These are phyloP conservation scores for Calonectria pteridis DNA, from an alignment of 2,329 filamentous ascomycete genomes.

Conservation along the genomic window DNA sequence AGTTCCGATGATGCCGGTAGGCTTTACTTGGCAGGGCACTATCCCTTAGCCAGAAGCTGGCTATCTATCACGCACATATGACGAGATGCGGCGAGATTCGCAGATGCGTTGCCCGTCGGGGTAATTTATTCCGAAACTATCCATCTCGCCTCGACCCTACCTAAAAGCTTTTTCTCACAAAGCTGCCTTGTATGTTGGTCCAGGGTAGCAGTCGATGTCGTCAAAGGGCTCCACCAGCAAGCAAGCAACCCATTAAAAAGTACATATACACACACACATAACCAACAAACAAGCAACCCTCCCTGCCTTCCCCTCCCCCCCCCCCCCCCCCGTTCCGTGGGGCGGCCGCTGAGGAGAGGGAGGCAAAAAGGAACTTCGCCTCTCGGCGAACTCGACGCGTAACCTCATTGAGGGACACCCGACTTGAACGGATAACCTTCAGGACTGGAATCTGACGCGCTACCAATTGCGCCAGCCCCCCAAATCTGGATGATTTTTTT, in stretches of 20 bases:
- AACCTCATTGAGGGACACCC: conserved; percentile 16
- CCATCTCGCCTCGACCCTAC: background rate
- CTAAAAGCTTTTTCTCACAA: background rate
- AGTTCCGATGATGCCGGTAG: background rate
- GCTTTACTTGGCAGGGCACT: conserved; percentile 5
- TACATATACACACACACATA: too few relatives aligned
- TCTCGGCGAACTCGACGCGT: background rate
- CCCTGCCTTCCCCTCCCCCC: background rate
- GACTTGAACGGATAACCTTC: conserved; percentile 21
- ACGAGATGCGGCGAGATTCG: background rate
- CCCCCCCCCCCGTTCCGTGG: too few relatives aligned
- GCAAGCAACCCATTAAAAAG: too few relatives aligned
- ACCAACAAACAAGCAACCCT: background rate
- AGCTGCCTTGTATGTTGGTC: background rate
- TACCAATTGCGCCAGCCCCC: conserved; percentile 14
- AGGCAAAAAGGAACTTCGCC: background rate
- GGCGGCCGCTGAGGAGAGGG: too few relatives aligned
- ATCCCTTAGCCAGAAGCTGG: background rate
- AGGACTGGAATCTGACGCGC: conserved; percentile 18
- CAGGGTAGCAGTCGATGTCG: background rate
- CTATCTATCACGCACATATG: background rate
- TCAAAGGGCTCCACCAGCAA: background rate
- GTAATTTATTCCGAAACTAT: background rate
- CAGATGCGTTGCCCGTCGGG: background rate
- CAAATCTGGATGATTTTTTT: conserved; percentile 13